phyloP scores from a whole-genome alignment of 352 stramenopile species.

The Blastocystis sp. region DNA sequence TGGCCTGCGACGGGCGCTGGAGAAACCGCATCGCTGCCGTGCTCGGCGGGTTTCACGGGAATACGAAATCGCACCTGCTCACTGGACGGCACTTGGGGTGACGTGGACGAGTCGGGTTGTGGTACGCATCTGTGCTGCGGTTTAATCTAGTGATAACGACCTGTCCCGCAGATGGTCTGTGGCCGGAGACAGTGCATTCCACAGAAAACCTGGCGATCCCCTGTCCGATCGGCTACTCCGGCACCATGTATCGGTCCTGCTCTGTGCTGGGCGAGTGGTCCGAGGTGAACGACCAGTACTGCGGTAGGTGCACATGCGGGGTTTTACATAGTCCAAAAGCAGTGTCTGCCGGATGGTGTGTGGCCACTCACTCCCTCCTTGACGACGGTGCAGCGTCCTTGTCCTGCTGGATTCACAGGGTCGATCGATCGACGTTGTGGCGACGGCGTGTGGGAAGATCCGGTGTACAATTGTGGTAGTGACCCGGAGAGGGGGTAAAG shows the following conservation, averaged over 20 bases:
- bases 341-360: constrained; percentile 15
- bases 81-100: background rate
- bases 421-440: constrained; percentile 37
- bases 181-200: constrained; percentile 42
- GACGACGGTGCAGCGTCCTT: background rate
- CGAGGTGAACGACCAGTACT: background rate
- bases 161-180: constrained; percentile 24
- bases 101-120: constrained; percentile 18
- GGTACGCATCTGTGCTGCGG: background rate
- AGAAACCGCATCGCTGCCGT: constrained; percentile 17
- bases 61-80: background rate
- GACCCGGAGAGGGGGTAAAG: too few relatives aligned
- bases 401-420: constrained; percentile 28
- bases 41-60: constrained; percentile 18
- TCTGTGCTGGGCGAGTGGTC: constrained; percentile 4
- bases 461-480: background rate
- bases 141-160: background rate
- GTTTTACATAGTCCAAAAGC: background rate
- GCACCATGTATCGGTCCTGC: constrained; percentile 53
- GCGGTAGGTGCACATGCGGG: background rate
- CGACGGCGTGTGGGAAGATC: constrained; percentile 35
- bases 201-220: background rate
- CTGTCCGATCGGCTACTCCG: constrained; percentile 15
- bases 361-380: constrained; percentile 51
- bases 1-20: constrained; percentile 33